These are phyloP conservation scores for Alternaria sp. DNA, from an alignment of 2,329 filamentous ascomycete species.

Conservation along the genomic window DNA sequence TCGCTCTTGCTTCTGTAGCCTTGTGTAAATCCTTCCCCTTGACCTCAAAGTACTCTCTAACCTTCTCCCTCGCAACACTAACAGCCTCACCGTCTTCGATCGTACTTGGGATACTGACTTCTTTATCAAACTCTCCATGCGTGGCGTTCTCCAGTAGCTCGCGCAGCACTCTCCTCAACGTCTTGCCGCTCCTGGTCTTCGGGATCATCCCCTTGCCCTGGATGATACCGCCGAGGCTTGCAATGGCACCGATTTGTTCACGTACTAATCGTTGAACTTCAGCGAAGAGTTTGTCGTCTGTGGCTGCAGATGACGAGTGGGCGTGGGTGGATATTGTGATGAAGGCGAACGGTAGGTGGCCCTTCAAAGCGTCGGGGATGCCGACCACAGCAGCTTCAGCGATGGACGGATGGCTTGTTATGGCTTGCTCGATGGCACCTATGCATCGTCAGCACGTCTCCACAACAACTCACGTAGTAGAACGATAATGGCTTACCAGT, in stretches of 20 bases:
- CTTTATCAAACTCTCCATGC: constrained; percentile 74
- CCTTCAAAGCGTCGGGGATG: constrained; percentile 85
- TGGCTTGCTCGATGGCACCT: constrained; percentile 90
- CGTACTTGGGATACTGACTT: constrained; percentile 79
- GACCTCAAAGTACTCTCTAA: constrained; percentile 77
- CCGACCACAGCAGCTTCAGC: constrained; percentile 87
- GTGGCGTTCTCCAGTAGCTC: constrained; percentile 86
- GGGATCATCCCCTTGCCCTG: constrained; percentile 88
- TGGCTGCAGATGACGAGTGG: constrained; percentile 59
- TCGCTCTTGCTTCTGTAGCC: constrained; percentile 53
- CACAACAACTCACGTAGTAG: not conserved
- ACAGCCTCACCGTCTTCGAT: constrained; percentile 83
- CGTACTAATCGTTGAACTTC: constrained; percentile 79
- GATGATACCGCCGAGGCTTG: constrained; percentile 83
- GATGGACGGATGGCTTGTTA: constrained; percentile 79
- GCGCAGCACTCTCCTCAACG: constrained; percentile 78
- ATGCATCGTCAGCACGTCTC: constrained; percentile 13
- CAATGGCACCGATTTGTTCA: constrained; percentile 85
- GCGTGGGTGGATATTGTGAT: constrained; percentile 67
- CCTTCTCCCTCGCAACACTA: constrained; percentile 73
- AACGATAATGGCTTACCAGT: constrained; percentile 67
- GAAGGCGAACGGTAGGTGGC: constrained; percentile 91
- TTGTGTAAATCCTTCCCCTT: constrained; percentile 51
- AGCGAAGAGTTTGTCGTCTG: constrained; percentile 58
- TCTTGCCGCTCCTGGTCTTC: constrained; percentile 92